A percentile compares a stretch with the other conserved stretches of the same genome.
Evolutionary conservation across 2,329 filamentous ascomycete genomes (phyloP).

Genomic region (Orbilia quercus): DNA sequence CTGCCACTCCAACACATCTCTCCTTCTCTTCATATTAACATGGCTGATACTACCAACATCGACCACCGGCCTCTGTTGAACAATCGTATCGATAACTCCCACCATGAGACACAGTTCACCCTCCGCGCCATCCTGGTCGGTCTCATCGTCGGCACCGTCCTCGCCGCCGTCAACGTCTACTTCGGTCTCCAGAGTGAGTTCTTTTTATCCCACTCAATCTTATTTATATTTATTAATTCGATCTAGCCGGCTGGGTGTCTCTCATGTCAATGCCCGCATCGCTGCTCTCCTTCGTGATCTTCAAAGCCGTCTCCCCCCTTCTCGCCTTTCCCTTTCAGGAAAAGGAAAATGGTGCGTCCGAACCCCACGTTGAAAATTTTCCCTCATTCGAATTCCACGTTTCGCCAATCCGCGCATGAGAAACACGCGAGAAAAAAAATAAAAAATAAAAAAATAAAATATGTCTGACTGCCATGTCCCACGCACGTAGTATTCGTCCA

Average conservation of each 20-base stretch:
- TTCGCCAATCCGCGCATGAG: neutral
- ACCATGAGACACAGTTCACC: conserved; percentile 72
- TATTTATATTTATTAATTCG: conserved; percentile 64
- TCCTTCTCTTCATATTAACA: no score
- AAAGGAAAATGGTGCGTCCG: conserved; percentile 76
- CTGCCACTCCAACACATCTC: no score
- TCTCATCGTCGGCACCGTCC: conserved; percentile 84
- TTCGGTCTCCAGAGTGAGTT: conserved; percentile 87
- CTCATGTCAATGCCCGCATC: conserved; percentile 98
- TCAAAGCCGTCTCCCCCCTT: conserved; percentile 79
- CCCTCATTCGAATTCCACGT: no score
- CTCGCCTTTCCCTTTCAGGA: conserved; percentile 86
- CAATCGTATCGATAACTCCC: neutral
- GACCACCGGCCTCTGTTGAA: no score
- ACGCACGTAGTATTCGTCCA: conserved; percentile 88
- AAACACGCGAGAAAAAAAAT: neutral
- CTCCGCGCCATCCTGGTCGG: conserved; percentile 82
- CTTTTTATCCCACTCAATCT: neutral
- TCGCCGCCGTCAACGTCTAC: conserved; percentile 98
- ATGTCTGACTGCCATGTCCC: conserved; percentile 11
- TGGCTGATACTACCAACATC: no score
- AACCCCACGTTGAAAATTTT: no score
- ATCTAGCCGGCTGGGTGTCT: conserved; percentile 75
- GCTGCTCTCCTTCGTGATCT: conserved; percentile 92
- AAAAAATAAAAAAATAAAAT: conserved; percentile 8